phyloP scores from a whole-genome alignment of 352 stramenopile species.

The Phytophthora sansomeana region DNA sequence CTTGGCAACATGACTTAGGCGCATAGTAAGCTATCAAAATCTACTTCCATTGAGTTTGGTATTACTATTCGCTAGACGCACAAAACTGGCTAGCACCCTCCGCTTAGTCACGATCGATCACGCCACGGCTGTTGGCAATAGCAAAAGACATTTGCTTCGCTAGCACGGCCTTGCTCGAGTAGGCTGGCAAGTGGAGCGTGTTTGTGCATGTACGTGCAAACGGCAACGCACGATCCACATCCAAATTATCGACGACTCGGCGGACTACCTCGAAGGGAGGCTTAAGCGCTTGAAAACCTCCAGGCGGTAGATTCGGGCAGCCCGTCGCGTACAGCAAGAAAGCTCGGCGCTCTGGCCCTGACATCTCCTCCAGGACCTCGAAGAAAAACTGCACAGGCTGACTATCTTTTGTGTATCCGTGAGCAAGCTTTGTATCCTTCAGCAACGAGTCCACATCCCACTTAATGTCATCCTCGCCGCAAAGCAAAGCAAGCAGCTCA shows the following conservation, averaged over 20 bases:
- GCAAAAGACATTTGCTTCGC: conserved; percentile 72
- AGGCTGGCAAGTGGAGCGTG: conserved; percentile 84
- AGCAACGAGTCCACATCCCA: conserved; percentile 74
- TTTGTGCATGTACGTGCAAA: conserved; percentile 90
- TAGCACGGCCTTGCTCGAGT: conserved; percentile 76
- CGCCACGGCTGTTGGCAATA: conserved; percentile 80
- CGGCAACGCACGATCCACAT: conserved; percentile 79
- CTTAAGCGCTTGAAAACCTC: conserved; percentile 72
- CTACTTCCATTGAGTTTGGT: conserved; percentile 12
- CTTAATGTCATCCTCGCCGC: conserved; percentile 74
- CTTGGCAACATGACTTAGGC: too few species aligned
- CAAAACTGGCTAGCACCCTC: conserved; percentile 12
- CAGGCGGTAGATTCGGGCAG: conserved; percentile 81
- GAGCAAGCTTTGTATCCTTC: conserved; percentile 79
- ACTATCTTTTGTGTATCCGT: conserved; percentile 86
- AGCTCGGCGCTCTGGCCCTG: conserved; percentile 56
- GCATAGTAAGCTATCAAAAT: conserved; percentile 2
- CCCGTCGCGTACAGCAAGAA: conserved; percentile 87
- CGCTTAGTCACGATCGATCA: conserved; percentile 86
- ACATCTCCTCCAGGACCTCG: conserved; percentile 76
- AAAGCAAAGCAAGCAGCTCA: conserved; percentile 74
- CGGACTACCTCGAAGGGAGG: conserved; percentile 86
- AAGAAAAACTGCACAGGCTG: conserved; percentile 74
- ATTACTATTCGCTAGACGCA: background rate
- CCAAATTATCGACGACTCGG: conserved; percentile 71